A percentile compares a stretch with the other conserved stretches of the same genome.
Conservation (phyloP, 1,284 basidiomycete species). For the Trichosporon inkin region DNA sequence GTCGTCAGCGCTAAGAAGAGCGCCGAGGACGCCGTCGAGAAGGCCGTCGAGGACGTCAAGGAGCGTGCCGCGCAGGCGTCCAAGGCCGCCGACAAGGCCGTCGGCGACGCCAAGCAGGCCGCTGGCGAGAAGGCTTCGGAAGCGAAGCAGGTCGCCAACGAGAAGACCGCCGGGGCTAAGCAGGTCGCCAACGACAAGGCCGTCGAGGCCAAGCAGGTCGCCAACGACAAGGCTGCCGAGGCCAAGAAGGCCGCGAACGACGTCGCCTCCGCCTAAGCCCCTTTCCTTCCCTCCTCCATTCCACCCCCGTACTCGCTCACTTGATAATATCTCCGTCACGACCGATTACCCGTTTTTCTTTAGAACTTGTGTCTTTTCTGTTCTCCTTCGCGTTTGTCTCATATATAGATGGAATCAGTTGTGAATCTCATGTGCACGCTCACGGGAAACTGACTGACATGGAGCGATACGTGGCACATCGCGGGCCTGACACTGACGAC, state of each 20-base stretch:
- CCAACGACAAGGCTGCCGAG: not conserved
- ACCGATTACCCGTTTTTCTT: not conserved
- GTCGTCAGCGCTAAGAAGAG: conserved; percentile 37
- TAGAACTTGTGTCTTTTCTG: not conserved
- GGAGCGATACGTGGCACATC: not conserved
- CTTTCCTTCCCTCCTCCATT: too few relatives aligned
- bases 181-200: not conserved
- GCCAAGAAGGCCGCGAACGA: not conserved
- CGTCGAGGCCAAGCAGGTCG: not conserved
- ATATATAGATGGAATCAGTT: conserved; percentile 3
- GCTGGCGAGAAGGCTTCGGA: too few relatives aligned
- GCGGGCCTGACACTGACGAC: not conserved
- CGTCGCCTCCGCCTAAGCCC: too few relatives aligned
- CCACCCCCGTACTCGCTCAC: too few relatives aligned
- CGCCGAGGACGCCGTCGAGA: conserved; percentile 30
- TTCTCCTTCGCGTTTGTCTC: not conserved
- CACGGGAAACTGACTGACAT: not conserved
- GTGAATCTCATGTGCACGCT: not conserved
- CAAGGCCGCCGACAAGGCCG: conserved; percentile 4
- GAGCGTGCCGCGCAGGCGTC: conserved; percentile 9
- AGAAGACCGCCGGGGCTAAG: too few relatives aligned
- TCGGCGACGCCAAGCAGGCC: conserved; percentile 5
- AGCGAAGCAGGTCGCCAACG: not conserved
- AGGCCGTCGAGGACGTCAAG: conserved; percentile 22
- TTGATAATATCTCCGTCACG: not conserved